Evolutionary conservation across 768 basidiomycete genomes (phyloP).

Genomic region (Russula compacta): DNA sequence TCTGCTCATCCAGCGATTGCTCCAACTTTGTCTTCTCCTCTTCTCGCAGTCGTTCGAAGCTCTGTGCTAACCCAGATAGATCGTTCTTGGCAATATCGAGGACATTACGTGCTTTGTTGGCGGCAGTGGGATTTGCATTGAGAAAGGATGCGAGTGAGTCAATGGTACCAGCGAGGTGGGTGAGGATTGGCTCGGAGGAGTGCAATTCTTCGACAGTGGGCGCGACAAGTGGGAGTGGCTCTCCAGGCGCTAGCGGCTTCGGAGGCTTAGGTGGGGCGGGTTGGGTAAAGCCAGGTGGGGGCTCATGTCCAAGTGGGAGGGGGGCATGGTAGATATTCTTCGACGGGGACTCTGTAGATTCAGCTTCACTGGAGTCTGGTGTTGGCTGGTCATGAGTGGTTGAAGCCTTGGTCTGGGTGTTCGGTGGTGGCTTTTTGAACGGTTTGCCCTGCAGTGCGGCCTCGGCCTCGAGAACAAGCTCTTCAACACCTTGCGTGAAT

Average conservation of each 20-base stretch:
- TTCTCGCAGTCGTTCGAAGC: slow-evolving; percentile 71
- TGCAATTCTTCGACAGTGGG: slow-evolving; percentile 66
- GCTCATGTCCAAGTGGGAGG: slow-evolving; percentile 90
- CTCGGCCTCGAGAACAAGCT: slow-evolving; percentile 65
- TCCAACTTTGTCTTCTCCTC: slow-evolving; percentile 66
- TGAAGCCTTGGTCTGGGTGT: slow-evolving; percentile 21
- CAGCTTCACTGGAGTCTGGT: slow-evolving; percentile 11
- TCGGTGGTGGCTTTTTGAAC: slow-evolving; percentile 19
- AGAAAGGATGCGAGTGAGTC: slow-evolving; percentile 85
- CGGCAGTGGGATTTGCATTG: slow-evolving; percentile 58
- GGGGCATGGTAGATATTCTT: slow-evolving; percentile 54
- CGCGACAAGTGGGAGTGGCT: slow-evolving; percentile 66
- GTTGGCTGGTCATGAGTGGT: slow-evolving; percentile 24
- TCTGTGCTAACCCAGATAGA: slow-evolving; percentile 63
- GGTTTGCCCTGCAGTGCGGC: slow-evolving; percentile 49
- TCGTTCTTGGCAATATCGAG: slow-evolving; percentile 76
- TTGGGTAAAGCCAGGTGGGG: slow-evolving; percentile 78
- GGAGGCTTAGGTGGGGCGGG: slow-evolving; percentile 44
- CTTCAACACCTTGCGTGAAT: slow-evolving; percentile 55
- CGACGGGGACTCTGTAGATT: slow-evolving; percentile 17
- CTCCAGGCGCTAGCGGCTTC: slow-evolving; percentile 25
- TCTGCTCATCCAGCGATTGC: slow-evolving; percentile 68
- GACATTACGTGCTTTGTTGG: slow-evolving; percentile 60
- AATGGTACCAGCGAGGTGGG: slow-evolving; percentile 86
- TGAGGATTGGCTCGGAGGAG: slow-evolving; percentile 83